phyloP scores from a whole-genome alignment of 75 land plant species.

The Sequoia sempervirens region DNA sequence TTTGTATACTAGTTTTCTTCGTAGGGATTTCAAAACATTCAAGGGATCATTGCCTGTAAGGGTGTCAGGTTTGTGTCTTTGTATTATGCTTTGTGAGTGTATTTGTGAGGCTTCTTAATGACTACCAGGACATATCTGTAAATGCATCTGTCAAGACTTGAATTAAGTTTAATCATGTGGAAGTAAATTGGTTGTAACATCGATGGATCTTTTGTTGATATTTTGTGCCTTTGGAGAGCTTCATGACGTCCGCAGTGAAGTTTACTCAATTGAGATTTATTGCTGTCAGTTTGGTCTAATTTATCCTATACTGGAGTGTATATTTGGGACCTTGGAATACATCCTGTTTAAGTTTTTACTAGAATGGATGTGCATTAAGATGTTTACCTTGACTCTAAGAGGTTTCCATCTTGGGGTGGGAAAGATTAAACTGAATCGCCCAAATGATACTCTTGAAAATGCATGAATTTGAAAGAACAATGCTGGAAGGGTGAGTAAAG shows the following conservation, averaged over 20 bases:
- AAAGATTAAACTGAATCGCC: neutral
- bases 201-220: neutral
- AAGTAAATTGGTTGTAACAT: neutral
- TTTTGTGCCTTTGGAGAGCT: neutral
- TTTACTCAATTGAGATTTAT: neutral
- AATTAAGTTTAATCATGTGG: slow-evolving; percentile 1
- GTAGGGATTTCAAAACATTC: slow-evolving; percentile 4
- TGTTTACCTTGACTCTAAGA: neutral
- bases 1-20: slow-evolving; percentile 8
- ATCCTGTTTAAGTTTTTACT: neutral
- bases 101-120: slow-evolving; percentile 4
- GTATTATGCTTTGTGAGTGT: slow-evolving; percentile 9
- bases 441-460: neutral
- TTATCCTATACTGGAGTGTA: neutral
- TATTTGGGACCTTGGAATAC: neutral
- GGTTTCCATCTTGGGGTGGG: neutral
- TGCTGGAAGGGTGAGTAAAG: neutral
- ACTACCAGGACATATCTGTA: slow-evolving; percentile 9
- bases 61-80: neutral
- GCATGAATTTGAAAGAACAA: neutral
- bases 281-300: neutral
- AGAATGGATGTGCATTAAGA: neutral
- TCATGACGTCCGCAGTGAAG: neutral
- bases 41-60: neutral
- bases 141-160: slow-evolving; percentile 4